Evolutionary conservation across 2,329 filamentous ascomycete species (phyloP).

Genomic region (Fusarium chlamydosporum): DNA sequence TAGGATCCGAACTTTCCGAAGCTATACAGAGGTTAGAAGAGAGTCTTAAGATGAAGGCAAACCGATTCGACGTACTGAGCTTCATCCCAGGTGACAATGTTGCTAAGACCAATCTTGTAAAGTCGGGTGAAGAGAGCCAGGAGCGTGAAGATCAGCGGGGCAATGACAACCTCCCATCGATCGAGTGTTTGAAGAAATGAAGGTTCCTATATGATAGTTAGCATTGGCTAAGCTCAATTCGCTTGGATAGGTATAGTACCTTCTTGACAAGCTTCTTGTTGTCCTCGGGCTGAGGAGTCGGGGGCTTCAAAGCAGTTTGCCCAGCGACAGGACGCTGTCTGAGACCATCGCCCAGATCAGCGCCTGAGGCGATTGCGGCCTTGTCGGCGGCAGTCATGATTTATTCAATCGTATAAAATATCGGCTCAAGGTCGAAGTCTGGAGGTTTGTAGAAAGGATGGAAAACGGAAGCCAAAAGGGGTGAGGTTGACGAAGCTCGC

Average conservation of each 20-base stretch:
- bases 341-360: conserved; percentile 69
- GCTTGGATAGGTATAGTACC: conserved; percentile 55
- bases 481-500: conserved; percentile 35
- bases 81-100: conserved; percentile 77
- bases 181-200: conserved; percentile 73
- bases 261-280: conserved; percentile 72
- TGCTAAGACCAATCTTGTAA: conserved; percentile 77
- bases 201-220: conserved; percentile 60
- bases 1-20: conserved; percentile 99
- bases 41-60: not conserved
- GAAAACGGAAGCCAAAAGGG: conserved; percentile 40
- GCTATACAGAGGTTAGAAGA: conserved; percentile 60
- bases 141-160: conserved; percentile 72
- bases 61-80: conserved; percentile 67
- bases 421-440: conserved; percentile 14
- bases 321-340: conserved; percentile 66
- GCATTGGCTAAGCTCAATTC: conserved; percentile 18
- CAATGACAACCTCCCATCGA: conserved; percentile 74
- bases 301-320: conserved; percentile 55
- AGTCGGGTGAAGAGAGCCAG: conserved; percentile 76
- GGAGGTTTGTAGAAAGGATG: conserved; percentile 28
- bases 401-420: conserved; percentile 40
- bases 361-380: conserved; percentile 71
- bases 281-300: conserved; percentile 65
- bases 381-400: conserved; percentile 69